Evolutionary conservation across 2,329 filamentous ascomycete species (phyloP).

Genomic region (Ophiostoma ips): DNA sequence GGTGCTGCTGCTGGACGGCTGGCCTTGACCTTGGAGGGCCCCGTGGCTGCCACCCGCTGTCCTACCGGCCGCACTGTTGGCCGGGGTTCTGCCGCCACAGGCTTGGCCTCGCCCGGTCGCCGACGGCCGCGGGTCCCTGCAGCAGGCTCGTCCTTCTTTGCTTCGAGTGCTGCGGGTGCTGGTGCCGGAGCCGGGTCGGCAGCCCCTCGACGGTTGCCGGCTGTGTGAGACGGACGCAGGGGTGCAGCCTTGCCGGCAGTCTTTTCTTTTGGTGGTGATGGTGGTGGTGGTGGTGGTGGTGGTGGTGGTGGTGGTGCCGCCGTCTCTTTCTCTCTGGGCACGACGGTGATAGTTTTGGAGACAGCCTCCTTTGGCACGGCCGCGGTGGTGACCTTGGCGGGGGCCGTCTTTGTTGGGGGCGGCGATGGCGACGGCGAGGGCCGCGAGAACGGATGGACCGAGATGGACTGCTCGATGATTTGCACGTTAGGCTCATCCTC

Average conservation of each 20-base stretch:
- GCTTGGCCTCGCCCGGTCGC: neutral
- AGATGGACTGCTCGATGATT: constrained; percentile 29
- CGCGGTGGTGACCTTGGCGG: too few relatives aligned
- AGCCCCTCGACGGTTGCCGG: constrained; percentile 29
- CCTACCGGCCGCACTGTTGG: neutral
- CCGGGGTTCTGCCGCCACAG: neutral
- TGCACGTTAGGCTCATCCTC: constrained; percentile 32
- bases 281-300: too few relatives aligned
- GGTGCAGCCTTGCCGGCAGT: neutral
- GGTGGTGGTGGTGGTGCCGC: too few relatives aligned
- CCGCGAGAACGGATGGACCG: neutral
- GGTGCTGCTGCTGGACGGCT: neutral
- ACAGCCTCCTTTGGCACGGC: neutral
- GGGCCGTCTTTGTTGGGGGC: constrained; percentile 11
- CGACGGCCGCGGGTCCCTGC: constrained; percentile 2
- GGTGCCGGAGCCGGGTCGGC: neutral
- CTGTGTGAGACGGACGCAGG: constrained; percentile 36
- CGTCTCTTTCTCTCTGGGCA: too few relatives aligned
- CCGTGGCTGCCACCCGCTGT: neutral
- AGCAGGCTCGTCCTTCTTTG: neutral
- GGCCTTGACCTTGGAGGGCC: neutral
- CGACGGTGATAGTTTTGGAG: too few relatives aligned
- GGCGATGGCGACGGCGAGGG: constrained; percentile 23
- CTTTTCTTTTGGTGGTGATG: neutral
- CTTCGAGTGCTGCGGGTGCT: constrained; percentile 16